Conservation (phyloP, 2,329 filamentous ascomycete genomes). For the Pseudonectria foliicola region DNA sequence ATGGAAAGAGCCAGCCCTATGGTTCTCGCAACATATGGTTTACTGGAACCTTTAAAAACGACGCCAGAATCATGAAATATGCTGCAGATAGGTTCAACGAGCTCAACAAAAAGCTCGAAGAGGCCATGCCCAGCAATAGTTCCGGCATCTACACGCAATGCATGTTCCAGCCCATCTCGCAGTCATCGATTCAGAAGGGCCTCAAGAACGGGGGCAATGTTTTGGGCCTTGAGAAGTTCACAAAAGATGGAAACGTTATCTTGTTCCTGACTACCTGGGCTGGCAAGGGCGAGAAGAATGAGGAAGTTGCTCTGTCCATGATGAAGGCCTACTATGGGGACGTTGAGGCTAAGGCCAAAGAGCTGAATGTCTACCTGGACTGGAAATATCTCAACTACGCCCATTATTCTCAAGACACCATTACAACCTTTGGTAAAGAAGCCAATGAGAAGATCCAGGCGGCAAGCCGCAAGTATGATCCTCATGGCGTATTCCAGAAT, state of each 20-base stretch:
- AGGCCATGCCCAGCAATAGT: constrained; percentile 13
- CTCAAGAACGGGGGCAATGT: constrained; percentile 26
- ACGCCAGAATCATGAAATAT: constrained; percentile 27
- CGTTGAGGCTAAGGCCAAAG: constrained; percentile 20
- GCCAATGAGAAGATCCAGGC: constrained; percentile 27
- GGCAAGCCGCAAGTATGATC: constrained; percentile 31
- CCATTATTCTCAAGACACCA: constrained; percentile 29
- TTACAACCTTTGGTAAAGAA: constrained; percentile 30
- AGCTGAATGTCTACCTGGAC: constrained; percentile 18
- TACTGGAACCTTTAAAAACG: constrained; percentile 29
- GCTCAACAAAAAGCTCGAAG: constrained; percentile 21
- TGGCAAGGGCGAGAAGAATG: constrained; percentile 26
- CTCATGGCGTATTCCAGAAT: constrained; percentile 30
- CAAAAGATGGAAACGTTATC: constrained; percentile 20
- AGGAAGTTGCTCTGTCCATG: constrained; percentile 27
- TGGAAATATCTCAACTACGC: constrained; percentile 40
- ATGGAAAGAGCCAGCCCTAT: constrained; percentile 22
- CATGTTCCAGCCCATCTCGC: constrained; percentile 28
- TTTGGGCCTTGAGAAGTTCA: constrained; percentile 26
- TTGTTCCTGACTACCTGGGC: constrained; percentile 26
- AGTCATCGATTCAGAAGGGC: constrained; percentile 24
- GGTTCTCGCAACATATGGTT: constrained; percentile 30
- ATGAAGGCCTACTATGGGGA: constrained; percentile 27
- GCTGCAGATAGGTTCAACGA: constrained; percentile 24
- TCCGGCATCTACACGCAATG: constrained; percentile 24